Base-by-base conservation (phyloP, 1,284 basidiomycete genomes). In the Cryptococcus sp. region DNA sequence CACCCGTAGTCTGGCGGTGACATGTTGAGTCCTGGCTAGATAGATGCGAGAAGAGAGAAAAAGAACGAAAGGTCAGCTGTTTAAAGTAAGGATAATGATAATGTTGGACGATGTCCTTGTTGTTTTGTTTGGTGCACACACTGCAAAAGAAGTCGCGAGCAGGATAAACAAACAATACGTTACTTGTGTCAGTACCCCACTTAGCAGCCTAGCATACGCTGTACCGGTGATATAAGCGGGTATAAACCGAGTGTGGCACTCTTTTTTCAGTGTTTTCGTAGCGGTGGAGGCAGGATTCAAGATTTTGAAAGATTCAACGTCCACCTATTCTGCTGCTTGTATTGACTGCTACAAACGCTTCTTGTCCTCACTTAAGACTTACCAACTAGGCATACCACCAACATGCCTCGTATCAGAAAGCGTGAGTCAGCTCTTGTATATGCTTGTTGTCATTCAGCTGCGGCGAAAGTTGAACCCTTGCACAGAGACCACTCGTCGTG, bases 401-500 rank as follows among this genome's bases (percentile, higher is more conserved):
- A 51, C 46, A 90, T 90, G 89, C 88, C 88, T 70, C 83, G 84
- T 41, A 89, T 89, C 70, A 84, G 88, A 64, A 89, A 89, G 80
- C 87, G 88, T 88, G 65, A 68, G 84, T 68, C n/a, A 23, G 40
- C 23, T 7, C 0, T 16, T 35, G 31, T 2, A 5, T 10, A 5
- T 8, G 8, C 7, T 35, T 2, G 31, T 2, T 5, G 31, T 35
- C 13, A 10, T 13, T 8, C 4, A 35, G 31, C 31, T 35, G 31
- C 7, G 31, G 31, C 7, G 31, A 35, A 35, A 35, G 31, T 8
- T 35, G 31, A 35, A 8, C 8, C 31, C 4, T 35, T 10, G 2
- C 31, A 50, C 75, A 96, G 93, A 91, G 82, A 93, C 93, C 15
- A 90, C 87, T 70, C 93, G 88, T 78, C 85, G 93, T 47, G 82